Evolutionary conservation across 1,284 basidiomycete genomes (phyloP).

Genomic region (Schizophyllum amplum): DNA sequence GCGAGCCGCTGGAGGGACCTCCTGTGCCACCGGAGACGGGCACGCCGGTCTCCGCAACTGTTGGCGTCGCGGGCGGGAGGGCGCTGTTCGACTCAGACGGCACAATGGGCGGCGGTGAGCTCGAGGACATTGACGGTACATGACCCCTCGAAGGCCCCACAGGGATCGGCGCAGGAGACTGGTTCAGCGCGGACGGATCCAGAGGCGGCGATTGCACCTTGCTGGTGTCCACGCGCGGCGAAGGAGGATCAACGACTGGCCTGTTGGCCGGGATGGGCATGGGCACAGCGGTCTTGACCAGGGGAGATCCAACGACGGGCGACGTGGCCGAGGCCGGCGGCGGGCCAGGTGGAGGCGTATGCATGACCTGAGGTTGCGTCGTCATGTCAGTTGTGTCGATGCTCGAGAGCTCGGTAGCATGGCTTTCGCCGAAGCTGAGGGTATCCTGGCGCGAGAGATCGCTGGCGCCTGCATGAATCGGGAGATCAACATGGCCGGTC

Average conservation of each 20-base stretch:
- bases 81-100: slow-evolving; percentile 17
- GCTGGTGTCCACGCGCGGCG: slow-evolving; percentile 1
- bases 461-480: slow-evolving; percentile 32
- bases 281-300: background rate
- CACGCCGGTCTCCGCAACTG: slow-evolving; percentile 55
- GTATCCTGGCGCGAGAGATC: slow-evolving; percentile 64
- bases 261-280: background rate
- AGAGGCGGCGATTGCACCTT: slow-evolving; percentile 32
- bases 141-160: slow-evolving; percentile 15
- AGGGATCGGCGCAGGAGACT: slow-evolving; percentile 46
- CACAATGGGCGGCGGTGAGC: slow-evolving; percentile 17
- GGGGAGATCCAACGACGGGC: slow-evolving; percentile 1
- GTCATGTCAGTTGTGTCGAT: slow-evolving; percentile 38
- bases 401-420: slow-evolving; percentile 60
- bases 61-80: slow-evolving; percentile 36
- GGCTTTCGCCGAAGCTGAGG: slow-evolving; percentile 72
- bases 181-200: slow-evolving; percentile 46
- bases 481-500: slow-evolving; percentile 51
- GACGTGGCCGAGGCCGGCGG: slow-evolving; percentile 12
- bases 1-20: slow-evolving; percentile 59
- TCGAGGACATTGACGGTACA: slow-evolving; percentile 15
- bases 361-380: slow-evolving; percentile 7
- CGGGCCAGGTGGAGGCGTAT: slow-evolving; percentile 28
- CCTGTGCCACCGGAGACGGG: slow-evolving; percentile 39
- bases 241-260: slow-evolving; percentile 10